Evolutionary conservation across 352 stramenopile species (phyloP).

Genomic region (Bremia lactucae): DNA sequence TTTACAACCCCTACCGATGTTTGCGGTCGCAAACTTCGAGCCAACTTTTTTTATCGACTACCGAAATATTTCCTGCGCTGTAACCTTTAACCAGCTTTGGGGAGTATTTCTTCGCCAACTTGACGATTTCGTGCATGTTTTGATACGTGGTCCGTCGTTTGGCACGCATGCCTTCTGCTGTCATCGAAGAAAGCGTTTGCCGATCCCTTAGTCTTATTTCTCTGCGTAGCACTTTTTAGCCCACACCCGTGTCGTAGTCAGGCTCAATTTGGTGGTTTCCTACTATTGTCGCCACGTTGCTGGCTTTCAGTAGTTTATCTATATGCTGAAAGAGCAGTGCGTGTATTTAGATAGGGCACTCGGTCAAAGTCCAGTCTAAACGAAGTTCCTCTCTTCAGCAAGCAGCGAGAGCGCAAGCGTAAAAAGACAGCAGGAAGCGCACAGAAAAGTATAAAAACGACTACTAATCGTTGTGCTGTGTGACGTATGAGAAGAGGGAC

Average conservation of each 20-base stretch:
- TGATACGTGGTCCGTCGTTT: constrained; percentile 72
- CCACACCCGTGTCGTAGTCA: constrained; percentile 36
- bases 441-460: constrained; percentile 12
- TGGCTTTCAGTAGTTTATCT: constrained; percentile 34
- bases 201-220: constrained; percentile 1
- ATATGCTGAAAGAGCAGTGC: constrained; percentile 19
- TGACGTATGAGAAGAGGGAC: constrained; percentile 3
- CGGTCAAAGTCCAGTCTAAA: constrained; percentile 7
- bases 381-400: constrained; percentile 10
- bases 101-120: constrained; percentile 83
- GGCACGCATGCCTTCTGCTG: constrained; percentile 54
- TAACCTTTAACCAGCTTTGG: constrained; percentile 83
- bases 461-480: constrained; percentile 8
- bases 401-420: constrained; percentile 22
- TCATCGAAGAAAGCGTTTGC: constrained; percentile 34
- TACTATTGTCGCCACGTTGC: constrained; percentile 37
- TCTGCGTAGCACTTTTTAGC: constrained; percentile 20
- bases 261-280: constrained; percentile 21
- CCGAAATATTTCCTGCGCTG: constrained; percentile 83
- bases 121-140: constrained; percentile 86
- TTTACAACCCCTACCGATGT: constrained; percentile 41
- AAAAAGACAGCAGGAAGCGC: constrained; percentile 19
- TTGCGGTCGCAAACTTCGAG: constrained; percentile 84
- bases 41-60: constrained; percentile 88
- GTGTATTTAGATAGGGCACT: constrained; percentile 2